A percentile compares a stretch with the other conserved stretches of the same genome.
Evolutionary conservation across 768 basidiomycete genomes (phyloP).

Genomic region (Russula earlei): DNA sequence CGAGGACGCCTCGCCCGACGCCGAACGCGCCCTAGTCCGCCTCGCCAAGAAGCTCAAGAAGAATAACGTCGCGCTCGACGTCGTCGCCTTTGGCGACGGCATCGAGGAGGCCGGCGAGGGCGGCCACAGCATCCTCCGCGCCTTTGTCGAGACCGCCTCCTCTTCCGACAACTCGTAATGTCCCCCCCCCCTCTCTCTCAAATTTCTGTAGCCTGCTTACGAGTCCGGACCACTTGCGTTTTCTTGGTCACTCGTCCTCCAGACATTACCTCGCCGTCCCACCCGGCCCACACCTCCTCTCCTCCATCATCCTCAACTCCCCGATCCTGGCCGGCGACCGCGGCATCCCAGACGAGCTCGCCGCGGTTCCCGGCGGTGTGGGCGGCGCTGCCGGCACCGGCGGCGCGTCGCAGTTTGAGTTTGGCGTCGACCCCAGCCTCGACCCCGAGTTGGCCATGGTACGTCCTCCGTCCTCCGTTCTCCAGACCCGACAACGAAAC

Average conservation of each 20-base stretch:
- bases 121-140: slow-evolving; percentile 58
- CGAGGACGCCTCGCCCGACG: slow-evolving; percentile 58
- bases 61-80: slow-evolving; percentile 95
- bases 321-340: slow-evolving; percentile 76
- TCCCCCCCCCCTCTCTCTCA: not conserved
- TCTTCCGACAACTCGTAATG: slow-evolving; percentile 77
- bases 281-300: slow-evolving; percentile 70
- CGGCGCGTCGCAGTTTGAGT: slow-evolving; percentile 45
- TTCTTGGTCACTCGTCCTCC: not conserved
- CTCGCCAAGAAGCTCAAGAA: slow-evolving; percentile 98
- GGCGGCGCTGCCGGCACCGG: slow-evolving; percentile 30
- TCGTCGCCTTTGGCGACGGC: slow-evolving; percentile 84
- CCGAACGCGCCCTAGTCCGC: slow-evolving; percentile 63
- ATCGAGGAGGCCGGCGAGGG: slow-evolving; percentile 54
- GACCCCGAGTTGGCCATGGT: slow-evolving; percentile 98
- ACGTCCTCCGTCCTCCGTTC: slow-evolving; percentile 22
- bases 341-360: slow-evolving; percentile 52
- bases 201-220: no score
- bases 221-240: not conserved
- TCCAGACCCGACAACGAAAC: not conserved
- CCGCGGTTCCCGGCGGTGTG: slow-evolving; percentile 37
- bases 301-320: slow-evolving; percentile 73
- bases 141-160: slow-evolving; percentile 75
- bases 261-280: slow-evolving; percentile 79
- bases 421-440: slow-evolving; percentile 88